phyloP scores from a whole-genome alignment of 2,329 filamentous ascomycete genomes.

The Diplodia corticola region DNA sequence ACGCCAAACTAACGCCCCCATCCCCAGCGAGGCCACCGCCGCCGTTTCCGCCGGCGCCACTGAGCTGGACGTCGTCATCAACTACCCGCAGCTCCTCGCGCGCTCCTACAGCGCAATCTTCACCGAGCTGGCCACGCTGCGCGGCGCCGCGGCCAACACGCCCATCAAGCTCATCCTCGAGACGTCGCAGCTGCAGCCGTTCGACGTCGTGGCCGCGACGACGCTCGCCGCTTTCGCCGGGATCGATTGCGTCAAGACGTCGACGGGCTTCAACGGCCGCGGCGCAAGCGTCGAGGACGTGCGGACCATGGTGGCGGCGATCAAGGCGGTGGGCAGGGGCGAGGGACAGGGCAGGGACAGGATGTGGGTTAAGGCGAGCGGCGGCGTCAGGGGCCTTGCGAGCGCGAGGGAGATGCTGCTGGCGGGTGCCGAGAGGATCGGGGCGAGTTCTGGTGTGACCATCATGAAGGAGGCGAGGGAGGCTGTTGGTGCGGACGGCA shows the following conservation, averaged over 20 bases:
- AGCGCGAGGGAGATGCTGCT: conserved; percentile 54
- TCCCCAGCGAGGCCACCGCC: conserved; percentile 46
- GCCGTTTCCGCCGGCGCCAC: conserved; percentile 53
- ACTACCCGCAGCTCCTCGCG: conserved; percentile 49
- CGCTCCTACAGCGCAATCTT: conserved; percentile 45
- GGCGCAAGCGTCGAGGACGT: conserved; percentile 57
- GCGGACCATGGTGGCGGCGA: conserved; percentile 54
- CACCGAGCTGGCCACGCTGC: conserved; percentile 54
- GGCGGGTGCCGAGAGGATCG: conserved; percentile 58
- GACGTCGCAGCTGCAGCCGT: conserved; percentile 52
- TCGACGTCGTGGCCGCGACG: conserved; percentile 56
- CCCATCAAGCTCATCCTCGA: conserved; percentile 60
- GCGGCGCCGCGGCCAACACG: conserved; percentile 46
- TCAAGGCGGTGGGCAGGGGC: conserved; percentile 43
- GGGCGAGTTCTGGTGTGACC: conserved; percentile 56
- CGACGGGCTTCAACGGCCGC: conserved; percentile 58
- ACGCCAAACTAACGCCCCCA: not conserved
- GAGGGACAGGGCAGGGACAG: conserved; percentile 29
- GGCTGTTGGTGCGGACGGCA: conserved; percentile 27
- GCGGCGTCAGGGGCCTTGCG: conserved; percentile 54
- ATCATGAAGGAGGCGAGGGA: conserved; percentile 53
- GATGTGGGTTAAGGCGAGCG: conserved; percentile 60
- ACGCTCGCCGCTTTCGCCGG: conserved; percentile 54
- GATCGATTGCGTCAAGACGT: conserved; percentile 62
- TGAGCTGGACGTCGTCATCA: conserved; percentile 62